Evolutionary conservation across 768 basidiomycete genomes (phyloP), one percentile per base, ranked within the genome.

Genomic region (Leccinum longicurvipes): DNA sequence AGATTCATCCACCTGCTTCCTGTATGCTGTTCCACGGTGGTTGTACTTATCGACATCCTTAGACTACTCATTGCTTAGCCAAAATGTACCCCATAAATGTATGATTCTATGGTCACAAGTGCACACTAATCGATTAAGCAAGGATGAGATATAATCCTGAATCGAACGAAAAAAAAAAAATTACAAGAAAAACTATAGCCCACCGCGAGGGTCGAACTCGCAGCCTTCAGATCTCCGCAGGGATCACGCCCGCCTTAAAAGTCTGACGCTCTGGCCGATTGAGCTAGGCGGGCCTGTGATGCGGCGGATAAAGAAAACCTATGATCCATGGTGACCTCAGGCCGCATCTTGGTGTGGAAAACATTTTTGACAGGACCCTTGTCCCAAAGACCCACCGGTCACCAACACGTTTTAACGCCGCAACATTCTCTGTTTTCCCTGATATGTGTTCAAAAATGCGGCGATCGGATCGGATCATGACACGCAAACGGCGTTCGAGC

Each of bases 131-230:
- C 27, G 32, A 55, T 53, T 15, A 10, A 9, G 6, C 9, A 51
- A 19, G 24, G n/a, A n/a, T n/a, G n/a, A 12, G n/a, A 21, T 29
- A 19, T 12, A 3, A 24, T 34, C 25, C 29, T 10, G 3, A 4
- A 17, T 52, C 4, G 4, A 12, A 21, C 3, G 1, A 4, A 0
- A 19, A 14, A 46, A 47, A 46, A 32, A 14, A 46, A 47, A 46
- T 27, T 6, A 12, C 1, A 31, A 15, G 1, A 32, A 51, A 71
- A 71, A 55, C 9, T 46, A 19, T 82, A 85, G 84, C 84, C 85
- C 84, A 85, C 83, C 84, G 85, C 85, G 85, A 84, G 85, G 84
- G 79, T 86, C 85, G 85, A 86, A 86, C 85, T 84, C 85, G 85
- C 85, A 86, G 82, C 85, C 85, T 86, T 86, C 82, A 86, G 85